Conservation (phyloP, 345 rosid species). For the Iberis pinnata region DNA sequence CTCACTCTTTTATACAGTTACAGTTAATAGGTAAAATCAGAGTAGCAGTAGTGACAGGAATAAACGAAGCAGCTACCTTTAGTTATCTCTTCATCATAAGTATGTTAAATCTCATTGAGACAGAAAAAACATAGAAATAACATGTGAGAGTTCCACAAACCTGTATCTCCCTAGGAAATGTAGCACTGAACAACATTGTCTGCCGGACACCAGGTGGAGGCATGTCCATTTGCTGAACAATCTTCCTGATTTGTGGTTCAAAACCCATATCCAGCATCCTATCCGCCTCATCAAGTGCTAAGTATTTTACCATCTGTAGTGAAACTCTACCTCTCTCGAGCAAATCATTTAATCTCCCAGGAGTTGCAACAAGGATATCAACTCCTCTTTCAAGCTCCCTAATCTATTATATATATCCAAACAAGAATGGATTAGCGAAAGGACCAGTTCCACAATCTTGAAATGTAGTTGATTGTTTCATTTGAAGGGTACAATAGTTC, state of each 20-base stretch:
- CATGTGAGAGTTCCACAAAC: conserved; percentile 46
- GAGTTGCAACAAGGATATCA: conserved; percentile 98
- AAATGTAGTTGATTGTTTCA: conserved; percentile 1
- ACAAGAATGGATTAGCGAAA: conserved; percentile 5
- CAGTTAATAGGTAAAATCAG: too few species aligned
- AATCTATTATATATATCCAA: conserved; percentile 38
- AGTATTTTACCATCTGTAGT: conserved; percentile 71
- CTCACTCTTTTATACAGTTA: too few species aligned
- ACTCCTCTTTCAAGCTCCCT: conserved; percentile 96
- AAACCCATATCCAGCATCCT: conserved; percentile 99
- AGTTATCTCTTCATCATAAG: too few species aligned
- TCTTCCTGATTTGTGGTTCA: conserved; percentile 97
- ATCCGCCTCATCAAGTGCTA: conserved; percentile 97
- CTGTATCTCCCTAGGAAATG: conserved; percentile 98
- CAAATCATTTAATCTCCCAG: conserved; percentile 94
- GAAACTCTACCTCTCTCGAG: conserved; percentile 96
- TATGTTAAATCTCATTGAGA: not conserved
- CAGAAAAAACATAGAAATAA: conserved; percentile 37
- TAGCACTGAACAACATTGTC: conserved; percentile 98
- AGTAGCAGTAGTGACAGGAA: too few species aligned
- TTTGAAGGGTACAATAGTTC: not conserved
- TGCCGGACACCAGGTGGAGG: conserved; percentile 84
- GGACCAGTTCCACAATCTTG: not conserved
- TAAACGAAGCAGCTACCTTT: too few species aligned
- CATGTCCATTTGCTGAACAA: conserved; percentile 97